Base-by-base conservation (phyloP, 768 basidiomycete genomes). In the Suillus paluster region DNA sequence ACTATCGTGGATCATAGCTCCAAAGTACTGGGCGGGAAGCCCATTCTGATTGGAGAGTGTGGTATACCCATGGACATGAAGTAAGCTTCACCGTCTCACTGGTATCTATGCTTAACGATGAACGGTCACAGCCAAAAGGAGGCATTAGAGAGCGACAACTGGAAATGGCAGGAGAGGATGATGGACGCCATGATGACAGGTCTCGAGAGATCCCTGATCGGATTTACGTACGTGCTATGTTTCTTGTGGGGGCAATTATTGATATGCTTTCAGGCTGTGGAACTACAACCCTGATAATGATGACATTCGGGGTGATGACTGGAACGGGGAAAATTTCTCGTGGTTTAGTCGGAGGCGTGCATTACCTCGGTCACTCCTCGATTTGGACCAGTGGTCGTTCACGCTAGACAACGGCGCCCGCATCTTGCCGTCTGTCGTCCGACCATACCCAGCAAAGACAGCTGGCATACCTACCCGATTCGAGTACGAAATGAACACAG, bases 31-130 rank as follows among this genome's bases (percentile, higher is more conserved):
- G 94, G 93, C 27, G 92, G 95, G 68, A 84, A 76, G 19, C 97
- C 97, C 12, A 85, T 94, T 44, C 75, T 98, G 14, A 84, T 99
- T 62, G 96, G 96, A 21, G 97, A 99, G 74, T 93, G 91, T 64
- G 97, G 97, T 34, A 82, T 98, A 23, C 97, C 97, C 1, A 97
- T 99, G 90, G 97, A 99, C 68, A 86, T 97, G 83, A 98, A 99
- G 95, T 95, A 68, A 46, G 90, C 34, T 12, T 41, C 11, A 39
- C 25, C 6, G 12, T 55, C 6, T 10, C 3, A 27, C 19, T n/a
- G 12, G 11, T 39, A 27, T 27, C 17, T 39, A 55, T 39, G 10
- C 17, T 38, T 55, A n/a, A 55, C 23, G 25, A 39, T 27, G 54
- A 19, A 25, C 6, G 23, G 10, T 39, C 30, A 12, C 59, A 95